Evolutionary conservation across 176 grass and related monocot species (phyloP).

Genomic region (Oryza meyeriana): DNA sequence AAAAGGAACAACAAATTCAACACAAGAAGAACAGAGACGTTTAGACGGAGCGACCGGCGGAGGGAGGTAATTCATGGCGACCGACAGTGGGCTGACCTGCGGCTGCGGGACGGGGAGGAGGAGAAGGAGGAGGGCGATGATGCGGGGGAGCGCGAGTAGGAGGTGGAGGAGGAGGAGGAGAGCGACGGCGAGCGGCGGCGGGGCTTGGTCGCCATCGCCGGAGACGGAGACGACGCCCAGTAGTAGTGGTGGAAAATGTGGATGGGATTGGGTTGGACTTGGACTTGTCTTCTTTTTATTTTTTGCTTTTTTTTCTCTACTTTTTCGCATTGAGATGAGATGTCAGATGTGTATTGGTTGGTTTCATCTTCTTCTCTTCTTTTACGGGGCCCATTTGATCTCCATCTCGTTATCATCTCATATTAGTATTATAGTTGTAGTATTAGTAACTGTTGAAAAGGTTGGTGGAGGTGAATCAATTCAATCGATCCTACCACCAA

Average conservation of each 20-base stretch:
- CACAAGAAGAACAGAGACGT: no score
- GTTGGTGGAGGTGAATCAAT: background rate
- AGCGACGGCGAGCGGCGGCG: constrained; percentile 21
- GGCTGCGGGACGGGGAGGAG: constrained; percentile 40
- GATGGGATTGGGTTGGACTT: background rate
- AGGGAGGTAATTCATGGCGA: background rate
- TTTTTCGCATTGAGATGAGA: background rate
- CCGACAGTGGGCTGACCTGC: constrained; percentile 25
- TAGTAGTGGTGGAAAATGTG: background rate
- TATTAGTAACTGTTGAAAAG: background rate
- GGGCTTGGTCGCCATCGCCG: constrained; percentile 44
- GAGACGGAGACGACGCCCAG: background rate
- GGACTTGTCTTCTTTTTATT: no score
- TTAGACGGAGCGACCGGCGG: background rate
- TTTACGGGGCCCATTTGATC: background rate
- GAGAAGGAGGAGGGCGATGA: constrained; percentile 26
- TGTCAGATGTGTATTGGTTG: background rate
- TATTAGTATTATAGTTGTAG: no score
- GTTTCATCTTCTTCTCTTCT: no score
- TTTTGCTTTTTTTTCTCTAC: background rate
- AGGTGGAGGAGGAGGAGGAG: constrained; percentile 42
- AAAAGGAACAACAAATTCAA: background rate
- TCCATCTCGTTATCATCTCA: background rate
- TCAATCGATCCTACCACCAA: no score
- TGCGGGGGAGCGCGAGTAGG: constrained; percentile 38